Conservation (phyloP, 2,329 filamentous ascomycete species). For the Didymella lethalis region DNA sequence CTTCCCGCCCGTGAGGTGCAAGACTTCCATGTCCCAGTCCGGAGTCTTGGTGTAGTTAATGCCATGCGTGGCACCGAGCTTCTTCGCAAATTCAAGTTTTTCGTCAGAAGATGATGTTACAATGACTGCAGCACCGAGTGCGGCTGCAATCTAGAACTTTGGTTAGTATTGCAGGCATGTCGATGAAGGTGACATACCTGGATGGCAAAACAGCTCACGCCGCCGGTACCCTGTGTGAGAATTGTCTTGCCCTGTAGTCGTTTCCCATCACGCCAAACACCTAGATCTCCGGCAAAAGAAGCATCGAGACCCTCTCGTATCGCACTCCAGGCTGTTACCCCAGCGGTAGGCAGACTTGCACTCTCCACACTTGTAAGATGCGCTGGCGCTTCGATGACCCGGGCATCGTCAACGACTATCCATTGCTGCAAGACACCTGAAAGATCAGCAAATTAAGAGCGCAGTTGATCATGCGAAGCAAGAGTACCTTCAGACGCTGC, state of each 20-base stretch:
- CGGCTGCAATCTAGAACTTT: conserved; percentile 29
- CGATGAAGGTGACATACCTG: conserved; percentile 10
- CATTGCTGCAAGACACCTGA: conserved; percentile 28
- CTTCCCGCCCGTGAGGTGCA: conserved; percentile 51
- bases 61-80: conserved; percentile 53
- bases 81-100: conserved; percentile 58
- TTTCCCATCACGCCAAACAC: conserved; percentile 16
- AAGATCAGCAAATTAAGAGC: neutral
- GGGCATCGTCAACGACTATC: conserved; percentile 30
- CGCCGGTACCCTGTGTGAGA: conserved; percentile 67
- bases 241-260: conserved; percentile 52
- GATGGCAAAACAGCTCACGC: conserved; percentile 49
- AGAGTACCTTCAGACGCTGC: conserved; percentile 43
- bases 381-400: conserved; percentile 29
- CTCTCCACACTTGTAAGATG: conserved; percentile 41
- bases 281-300: conserved; percentile 10
- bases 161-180: neutral
- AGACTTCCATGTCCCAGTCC: conserved; percentile 64
- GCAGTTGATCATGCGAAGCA: neutral
- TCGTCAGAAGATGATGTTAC: conserved; percentile 64
- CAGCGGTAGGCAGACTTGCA: conserved; percentile 32
- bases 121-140: conserved; percentile 59
- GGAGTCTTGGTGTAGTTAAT: conserved; percentile 66
- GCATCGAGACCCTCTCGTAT: conserved; percentile 16
- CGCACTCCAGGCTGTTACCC: conserved; percentile 35